Evolutionary conservation across 371 early-diverging fungal genomes (phyloP), one percentile per base, ranked within the genome.

Genomic region (Parasitella parasitica): DNA sequence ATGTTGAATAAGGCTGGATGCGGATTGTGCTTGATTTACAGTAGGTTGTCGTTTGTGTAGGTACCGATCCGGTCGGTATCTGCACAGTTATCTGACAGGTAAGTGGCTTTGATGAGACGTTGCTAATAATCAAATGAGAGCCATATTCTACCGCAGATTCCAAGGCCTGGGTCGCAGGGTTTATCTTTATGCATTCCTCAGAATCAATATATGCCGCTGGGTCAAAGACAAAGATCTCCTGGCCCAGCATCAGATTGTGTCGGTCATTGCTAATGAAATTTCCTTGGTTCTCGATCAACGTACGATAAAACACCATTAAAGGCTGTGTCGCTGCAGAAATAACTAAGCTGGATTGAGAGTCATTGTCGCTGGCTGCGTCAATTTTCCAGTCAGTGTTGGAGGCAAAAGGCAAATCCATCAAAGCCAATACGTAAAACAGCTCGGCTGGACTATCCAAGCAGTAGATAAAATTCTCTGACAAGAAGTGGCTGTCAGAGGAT

Each of bases 241-340:
- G 76, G 24, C 66, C 61, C 4, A 79, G 38, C 30, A 79, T 61
- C 26, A 79, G 8, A 5, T 48, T 35, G 0, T 58, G 48, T 11
- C 26, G 2, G 6, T 4, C 18, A 34, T 53, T 50, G n/a, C 8
- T 37, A 26, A 11, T 27, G 9, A 13, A 28, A 11, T 26, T 9
- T 30, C 8, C 24, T 11, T 20, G 12, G 15, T 30, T 35, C 24
- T 57, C 72, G 50, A 62, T 54, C 35, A 81, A 52, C 6, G 60
- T 61, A 26, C 77, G 75, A 58, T 81, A 75, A 43, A 81, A 82
- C 0, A 84, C 77, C 24, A 84, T 61, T 0, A 78, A 69, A 13
- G 84, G 80, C 0, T 76, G 49, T 7, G 35, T 38, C 0, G 57
- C 34, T n/a, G 54, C 32, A 12, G 15, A 22, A 6, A 57, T 60